Base-by-base conservation (phyloP, 257 asterid genomes). In the Petunia axillaris region DNA sequence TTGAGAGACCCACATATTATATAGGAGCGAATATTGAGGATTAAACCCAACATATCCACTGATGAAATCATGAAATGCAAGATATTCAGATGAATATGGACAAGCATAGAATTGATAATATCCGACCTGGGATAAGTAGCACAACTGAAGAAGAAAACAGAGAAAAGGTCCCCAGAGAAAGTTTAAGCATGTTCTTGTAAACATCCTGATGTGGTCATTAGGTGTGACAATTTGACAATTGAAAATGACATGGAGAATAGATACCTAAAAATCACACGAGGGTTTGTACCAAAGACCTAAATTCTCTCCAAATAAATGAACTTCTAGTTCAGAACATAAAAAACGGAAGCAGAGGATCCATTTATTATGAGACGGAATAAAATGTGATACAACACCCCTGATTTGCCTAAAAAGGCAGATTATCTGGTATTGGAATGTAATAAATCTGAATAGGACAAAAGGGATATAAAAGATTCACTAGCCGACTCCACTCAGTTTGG, bases 401-500 rank as follows among this genome's bases (percentile, higher is more conserved):
- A 64, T 64, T 39, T 39, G n/a, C 48, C 71, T 64, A 64, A 39
- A 64, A 11, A 64, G 35, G 2, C 71, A 64, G 44, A 38, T 38
- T 38, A 2, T 38, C 40, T 5, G 4, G 35, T 64, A 41, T 64
- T 64, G 48, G 35, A 38, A 64, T 64, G 71, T 38, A 64, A 64
- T 13, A 38, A 7, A 64, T 64, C 16, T 4, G 48, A 64, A 53
- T 59, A 38, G 64, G n/a, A 15, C 13, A 36, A 75, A 44, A 64
- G 4, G 71, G 71, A 64, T 38, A 38, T 38, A 64, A 25, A 64
- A 64, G 48, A 64, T 64, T 64, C 71, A 11, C 71, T 38, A 64
- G 71, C 71, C 10, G 48, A 64, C 35, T 64, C 48, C 48, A 64
- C 25, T 64, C 13, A 9, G 38, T 64, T 39, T 38, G 71, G 71